Base-by-base conservation (phyloP, 257 asterid species). In the Gentiana straminea region DNA sequence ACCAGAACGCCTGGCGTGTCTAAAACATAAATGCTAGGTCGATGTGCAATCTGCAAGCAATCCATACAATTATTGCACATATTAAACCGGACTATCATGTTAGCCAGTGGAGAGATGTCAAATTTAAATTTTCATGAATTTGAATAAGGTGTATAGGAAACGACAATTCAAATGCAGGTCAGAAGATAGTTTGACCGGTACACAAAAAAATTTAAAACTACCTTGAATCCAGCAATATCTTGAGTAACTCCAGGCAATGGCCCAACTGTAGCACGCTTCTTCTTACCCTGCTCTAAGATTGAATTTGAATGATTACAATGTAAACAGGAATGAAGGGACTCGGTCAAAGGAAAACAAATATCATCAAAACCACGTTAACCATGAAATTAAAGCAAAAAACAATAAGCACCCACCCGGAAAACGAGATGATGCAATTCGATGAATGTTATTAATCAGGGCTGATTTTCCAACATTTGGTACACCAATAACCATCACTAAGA, bases 381-480 rank as follows among this genome's bases (percentile, higher is more conserved):
- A 45, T 4, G 11, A 39, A 24, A 15, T 38, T 38, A 71, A 60
- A 66, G 37, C 53, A 32, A 24, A 54, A 45, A 55, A 46, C 51
- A 50, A 60, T 51, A 57, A 60, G 45, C 64, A 69, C 51, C 70
- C 63, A 90, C 98, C 79, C 35, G 95, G 95, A 74, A 86, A 90
- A 8, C 92, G 96, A 59, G 72, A 58, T 48, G 92, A 79, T 55
- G 98, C 96, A 59, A 84, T 82, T 57, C 69, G 92, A 73, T 87
- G 91, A 70, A 90, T 79, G 63, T 89, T 84, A 75, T 90, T 90
- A 58, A 86, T 84, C 54, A 86, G 70, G 53, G 86, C 96, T 6
- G 96, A 91, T 64, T 90, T 90, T 59, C 98, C 98, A 68, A 90
- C 98, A 77, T 86, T 90, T 33, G 98, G 98, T 57, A 90, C 98